Conservation (phyloP, 2,329 filamentous ascomycete species). For the Dactylellina sp. region DNA sequence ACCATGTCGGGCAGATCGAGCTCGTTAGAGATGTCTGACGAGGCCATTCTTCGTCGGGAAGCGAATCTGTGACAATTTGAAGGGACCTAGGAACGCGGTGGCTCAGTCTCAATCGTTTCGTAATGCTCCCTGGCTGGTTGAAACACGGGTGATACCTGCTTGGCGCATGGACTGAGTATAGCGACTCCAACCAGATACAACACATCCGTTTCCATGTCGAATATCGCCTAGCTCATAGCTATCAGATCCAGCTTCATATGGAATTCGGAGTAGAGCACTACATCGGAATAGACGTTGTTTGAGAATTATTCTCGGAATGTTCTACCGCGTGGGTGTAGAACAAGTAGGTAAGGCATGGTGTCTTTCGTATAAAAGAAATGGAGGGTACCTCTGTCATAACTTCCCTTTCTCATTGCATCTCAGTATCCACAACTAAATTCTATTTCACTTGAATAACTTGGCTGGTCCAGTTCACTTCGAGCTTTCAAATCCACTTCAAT, state of each 20-base stretch:
- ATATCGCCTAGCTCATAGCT: background rate
- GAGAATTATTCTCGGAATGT: background rate
- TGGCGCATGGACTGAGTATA: background rate
- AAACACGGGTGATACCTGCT: background rate
- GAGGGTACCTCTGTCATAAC: background rate
- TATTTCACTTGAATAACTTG: background rate
- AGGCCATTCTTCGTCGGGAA: no score
- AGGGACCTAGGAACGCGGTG: background rate
- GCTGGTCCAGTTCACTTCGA: constrained; percentile 3
- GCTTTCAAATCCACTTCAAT: background rate
- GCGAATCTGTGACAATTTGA: no score
- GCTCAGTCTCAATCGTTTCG: constrained; percentile 3
- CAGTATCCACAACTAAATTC: constrained; percentile 1
- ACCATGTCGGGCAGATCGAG: no score
- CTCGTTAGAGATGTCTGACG: no score
- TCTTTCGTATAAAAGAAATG: background rate
- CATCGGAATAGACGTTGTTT: background rate
- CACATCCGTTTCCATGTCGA: background rate
- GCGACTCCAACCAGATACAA: background rate
- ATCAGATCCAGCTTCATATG: background rate
- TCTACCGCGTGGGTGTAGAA: background rate
- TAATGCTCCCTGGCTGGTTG: background rate
- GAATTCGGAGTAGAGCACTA: background rate
- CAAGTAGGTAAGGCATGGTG: background rate
- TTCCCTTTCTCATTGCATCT: background rate